Base-by-base conservation (phyloP, 2,329 filamentous ascomycete species). In the Xylariaceae sp. region DNA sequence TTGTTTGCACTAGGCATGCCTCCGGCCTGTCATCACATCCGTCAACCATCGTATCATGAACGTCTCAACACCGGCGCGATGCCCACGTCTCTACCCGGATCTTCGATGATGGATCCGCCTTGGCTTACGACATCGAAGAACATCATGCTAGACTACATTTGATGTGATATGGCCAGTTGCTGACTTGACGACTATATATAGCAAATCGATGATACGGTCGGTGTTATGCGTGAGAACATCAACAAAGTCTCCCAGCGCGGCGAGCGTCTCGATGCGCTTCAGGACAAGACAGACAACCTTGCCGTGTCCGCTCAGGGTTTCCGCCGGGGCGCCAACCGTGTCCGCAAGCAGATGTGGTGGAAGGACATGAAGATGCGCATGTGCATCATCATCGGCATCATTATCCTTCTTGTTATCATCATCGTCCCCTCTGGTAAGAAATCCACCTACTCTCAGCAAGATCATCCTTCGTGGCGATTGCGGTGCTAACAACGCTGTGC, bases 301-400 rank as follows among this genome's bases (percentile, higher is more conserved):
- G 92, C 92, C 62, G 86, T 88, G 64, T 96, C 92, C 42, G 93
- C 94, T 61, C 92, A 96, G 76, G 92, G 91, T 64, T 99, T 99
- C 85, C 90, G 92, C 71, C 88, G 92, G 67, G 93, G 94, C 66
- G 94, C 95, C 77, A 99, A 97, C 82, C 83, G 91, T 70, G 93
- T 99, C 69, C 87, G 94, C 76, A 93, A 92, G 82, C 88, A 96
- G 77, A 97, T 97, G 93, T 97, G 93, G 93, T 97, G 92, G 93
- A 97, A 97, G 84, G 93, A 97, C 73, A 96, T 97, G 91, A 97
- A 97, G 86, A 99, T 99, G 94, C 88, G 94, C 76, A 94, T 97
- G 82, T 97, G 93, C 79, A 81, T 99, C 69, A 89, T 96, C 73
- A 82, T 87, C 61, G 94, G 92, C 71, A 89, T 99, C 76, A 88